Evolutionary conservation across 1,139 yeast genomes (phyloP), one percentile per base, ranked within the genome.

Genomic region (Debaryomyces fabryi): DNA sequence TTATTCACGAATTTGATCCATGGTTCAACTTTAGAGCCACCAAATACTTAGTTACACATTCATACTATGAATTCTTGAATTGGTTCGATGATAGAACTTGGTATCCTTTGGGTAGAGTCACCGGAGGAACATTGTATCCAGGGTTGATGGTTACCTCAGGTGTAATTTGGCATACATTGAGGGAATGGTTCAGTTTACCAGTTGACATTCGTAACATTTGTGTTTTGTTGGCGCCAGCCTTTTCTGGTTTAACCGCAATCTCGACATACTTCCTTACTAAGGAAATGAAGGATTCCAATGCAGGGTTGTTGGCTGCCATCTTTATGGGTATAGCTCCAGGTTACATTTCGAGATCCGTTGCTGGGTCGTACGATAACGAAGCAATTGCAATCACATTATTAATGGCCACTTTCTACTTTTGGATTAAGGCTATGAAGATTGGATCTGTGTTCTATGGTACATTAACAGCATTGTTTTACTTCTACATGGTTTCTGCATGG

Each of bases 401-500:
- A 58, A 90, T 95, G 97, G 88, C 93, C 32, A 90, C 99, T 8
- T 95, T 95, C 68, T 92, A 85, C 76, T 81, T 90, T 55, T 95
- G 99, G 99, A 88, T 93, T 70, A 91, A 90, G 70, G 86, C 97
- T 13, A 81, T 90, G 71, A 93, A 92, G 69, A 74, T 87, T 43
- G 99, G 99, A 29, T 88, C 97, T 2, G 86, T 91, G 15, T 79
- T 88, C 58, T 89, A 86, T 76, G 96, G 92, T 16, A 79, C 95
- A 5, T 72, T 87, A 59, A 85, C 98, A 32, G 96, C 99, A 2
- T 68, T 90, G 42, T 87, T 86, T 60, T 95, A 95, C 74, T 95
- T 95, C 69, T 95, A 95, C 78, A 95, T 95, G 99, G 99, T 95
- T 46, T 86, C 96, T 46, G 99, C 99, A n/a, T 95, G 99, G 99